phyloP scores from a whole-genome alignment of 1,284 basidiomycete species.

The Butyriboletus appendiculatus region DNA sequence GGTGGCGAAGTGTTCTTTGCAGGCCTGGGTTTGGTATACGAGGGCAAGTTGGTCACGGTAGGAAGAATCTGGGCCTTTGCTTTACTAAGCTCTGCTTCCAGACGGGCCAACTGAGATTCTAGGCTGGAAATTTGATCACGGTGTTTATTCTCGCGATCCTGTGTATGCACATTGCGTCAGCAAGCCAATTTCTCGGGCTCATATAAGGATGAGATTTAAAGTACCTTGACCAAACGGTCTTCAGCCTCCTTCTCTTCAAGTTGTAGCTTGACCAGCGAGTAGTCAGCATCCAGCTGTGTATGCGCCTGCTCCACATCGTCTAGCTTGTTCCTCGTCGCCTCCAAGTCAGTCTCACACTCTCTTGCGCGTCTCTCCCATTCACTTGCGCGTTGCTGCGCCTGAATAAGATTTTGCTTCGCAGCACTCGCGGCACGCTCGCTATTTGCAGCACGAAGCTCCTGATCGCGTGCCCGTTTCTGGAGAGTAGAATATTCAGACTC shows the following conservation, averaged over 20 bases:
- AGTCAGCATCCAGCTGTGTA: slow-evolving; percentile 67
- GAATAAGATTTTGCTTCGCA: slow-evolving; percentile 62
- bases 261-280: slow-evolving; percentile 63
- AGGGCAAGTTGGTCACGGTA: slow-evolving; percentile 23
- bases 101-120: slow-evolving; percentile 59
- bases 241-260: slow-evolving; percentile 74
- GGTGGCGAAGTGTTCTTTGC: slow-evolving; percentile 40
- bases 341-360: slow-evolving; percentile 64
- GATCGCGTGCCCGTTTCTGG: slow-evolving; percentile 72
- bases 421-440: slow-evolving; percentile 59
- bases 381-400: slow-evolving; percentile 70
- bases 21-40: slow-evolving; percentile 37
- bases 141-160: slow-evolving; percentile 72
- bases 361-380: slow-evolving; percentile 82
- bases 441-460: slow-evolving; percentile 60
- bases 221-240: slow-evolving; percentile 63
- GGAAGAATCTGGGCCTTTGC: slow-evolving; percentile 39
- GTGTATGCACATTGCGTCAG: slow-evolving; percentile 26
- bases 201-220: slow-evolving; percentile 8
- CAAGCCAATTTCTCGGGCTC: slow-evolving; percentile 3
- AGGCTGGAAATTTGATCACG: slow-evolving; percentile 64
- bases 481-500: slow-evolving; percentile 67
- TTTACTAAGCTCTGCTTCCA: slow-evolving; percentile 62
- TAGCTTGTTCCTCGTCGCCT: slow-evolving; percentile 55
- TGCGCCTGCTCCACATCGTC: slow-evolving; percentile 67